Evolutionary conservation across 1,284 basidiomycete species (phyloP), one percentile per base, ranked within the genome.

Genomic region (Mycosarcoma mackinlayi): DNA sequence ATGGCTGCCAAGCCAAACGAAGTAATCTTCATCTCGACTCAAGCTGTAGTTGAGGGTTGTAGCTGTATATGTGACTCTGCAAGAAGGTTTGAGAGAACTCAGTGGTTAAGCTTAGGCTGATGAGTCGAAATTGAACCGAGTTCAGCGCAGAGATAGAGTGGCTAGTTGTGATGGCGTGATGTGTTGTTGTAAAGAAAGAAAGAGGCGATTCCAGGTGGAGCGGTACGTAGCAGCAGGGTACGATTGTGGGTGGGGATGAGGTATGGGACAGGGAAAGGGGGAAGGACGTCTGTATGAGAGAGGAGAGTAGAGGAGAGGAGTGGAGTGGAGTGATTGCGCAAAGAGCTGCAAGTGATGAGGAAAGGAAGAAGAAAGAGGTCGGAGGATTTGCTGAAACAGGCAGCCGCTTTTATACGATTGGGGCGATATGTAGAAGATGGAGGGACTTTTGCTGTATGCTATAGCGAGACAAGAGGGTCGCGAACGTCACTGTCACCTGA

Each of bases 1-100:
- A 71, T 65, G 49, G 68, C 62, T 25, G 58, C 68, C 39, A 71
- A 48, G 38, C 62, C 58, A 30, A 71, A 58, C 19, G 68, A 65
- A 27, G 68, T 71, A 62, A 71, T 53, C 49, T 64, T 65, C 68
- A 71, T 71, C 24, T 54, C 50, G 46, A 49, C 27, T 18, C 3
- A 31, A 31, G 30, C 14, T 2, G 14, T 14, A 31, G 30, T 14
- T 31, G 14, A n/a, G n/a, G n/a, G n/a, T n/a, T n/a, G n/a, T n/a
- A n/a, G n/a, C n/a, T n/a, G 30, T 31, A 4, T 8, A 31, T 31
- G 30, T 31, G 30, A 31, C 30, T 31, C 9, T 35, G 13, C 10
- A 18, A n/a, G n/a, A 35, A 7, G 7, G 34, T 16, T 10, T 35
- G 10, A 7, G 34, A 6, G 34, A 35, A 13, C 7, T 24, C 14